Percentiles rank a stretch among this genome's conserved stretches.
These are phyloP conservation scores for Pseudozyma tsukubaensis DNA, from an alignment of 1,284 basidiomycete species.

Conservation along the genomic window DNA sequence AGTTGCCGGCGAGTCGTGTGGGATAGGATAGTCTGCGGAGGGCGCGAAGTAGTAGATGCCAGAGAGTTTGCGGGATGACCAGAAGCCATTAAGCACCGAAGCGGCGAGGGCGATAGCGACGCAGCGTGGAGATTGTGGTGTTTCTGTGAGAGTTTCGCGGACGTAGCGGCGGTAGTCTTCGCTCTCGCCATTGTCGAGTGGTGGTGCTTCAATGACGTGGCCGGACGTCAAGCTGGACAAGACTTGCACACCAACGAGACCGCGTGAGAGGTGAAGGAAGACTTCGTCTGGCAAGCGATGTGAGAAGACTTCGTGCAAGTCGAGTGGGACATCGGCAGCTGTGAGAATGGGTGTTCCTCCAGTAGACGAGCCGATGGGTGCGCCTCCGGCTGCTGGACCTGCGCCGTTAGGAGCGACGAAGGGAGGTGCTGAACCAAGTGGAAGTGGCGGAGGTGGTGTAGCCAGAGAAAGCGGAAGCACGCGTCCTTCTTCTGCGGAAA, in stretches of 20 bases:
- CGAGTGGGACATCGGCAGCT: slow-evolving; percentile 85
- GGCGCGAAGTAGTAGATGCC: slow-evolving; percentile 64
- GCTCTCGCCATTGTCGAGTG: slow-evolving; percentile 92
- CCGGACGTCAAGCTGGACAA: slow-evolving; percentile 89
- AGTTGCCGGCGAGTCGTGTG: slow-evolving; percentile 76
- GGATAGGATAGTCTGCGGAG: slow-evolving; percentile 50
- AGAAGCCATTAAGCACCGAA: slow-evolving; percentile 62
- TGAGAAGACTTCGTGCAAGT: slow-evolving; percentile 95
- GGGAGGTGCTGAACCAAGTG: slow-evolving; percentile 13
- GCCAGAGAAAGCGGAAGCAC: slow-evolving; percentile 89
- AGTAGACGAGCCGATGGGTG: slow-evolving; percentile 72
- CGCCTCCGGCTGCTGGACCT: slow-evolving; percentile 72
- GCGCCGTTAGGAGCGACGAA: slow-evolving; percentile 36
- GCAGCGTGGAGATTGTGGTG: slow-evolving; percentile 87
- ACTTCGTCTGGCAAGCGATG: slow-evolving; percentile 94
- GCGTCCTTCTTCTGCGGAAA: slow-evolving; percentile 85
- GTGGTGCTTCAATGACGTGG: slow-evolving; percentile 84
- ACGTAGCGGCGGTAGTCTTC: slow-evolving; percentile 93
- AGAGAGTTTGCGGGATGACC: slow-evolving; percentile 60
- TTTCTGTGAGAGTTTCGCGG: slow-evolving; percentile 92
- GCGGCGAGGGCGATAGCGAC: slow-evolving; percentile 75
- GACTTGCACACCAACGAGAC: slow-evolving; percentile 85
- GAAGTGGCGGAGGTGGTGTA: slow-evolving; percentile 71
- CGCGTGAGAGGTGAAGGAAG: slow-evolving; percentile 94
- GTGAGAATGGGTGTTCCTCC: slow-evolving; percentile 75